These are phyloP conservation scores for Peronospora destructor DNA, from an alignment of 352 stramenopile species.

Conservation along the genomic window DNA sequence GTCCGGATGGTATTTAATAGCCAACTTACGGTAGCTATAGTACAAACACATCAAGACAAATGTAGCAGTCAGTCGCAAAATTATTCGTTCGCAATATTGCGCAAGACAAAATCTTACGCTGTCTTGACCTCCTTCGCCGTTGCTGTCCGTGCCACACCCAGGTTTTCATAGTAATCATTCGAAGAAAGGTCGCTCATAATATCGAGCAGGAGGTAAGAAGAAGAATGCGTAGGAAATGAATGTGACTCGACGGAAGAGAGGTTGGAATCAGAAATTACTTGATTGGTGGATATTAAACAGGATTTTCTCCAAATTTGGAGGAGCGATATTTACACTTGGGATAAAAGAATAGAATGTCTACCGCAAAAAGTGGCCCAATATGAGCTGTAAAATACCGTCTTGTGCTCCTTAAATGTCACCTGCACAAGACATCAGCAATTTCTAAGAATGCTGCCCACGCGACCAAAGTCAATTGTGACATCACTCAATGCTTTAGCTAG, in stretches of 20 bases:
- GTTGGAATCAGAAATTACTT: not conserved
- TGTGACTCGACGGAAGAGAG: conserved; percentile 16
- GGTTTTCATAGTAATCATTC: conserved; percentile 83
- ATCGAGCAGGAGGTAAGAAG: not conserved
- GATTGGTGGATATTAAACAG: conserved; percentile 6
- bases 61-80: not conserved
- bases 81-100: too few relatives aligned
- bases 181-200: conserved; percentile 50
- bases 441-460: conserved; percentile 1
- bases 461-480: not conserved
- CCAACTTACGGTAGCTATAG: conserved; percentile 84
- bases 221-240: conserved; percentile 4
- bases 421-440: not conserved
- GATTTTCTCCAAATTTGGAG: not conserved
- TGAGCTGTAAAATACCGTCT: too few relatives aligned
- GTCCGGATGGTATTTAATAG: conserved; percentile 91
- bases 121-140: conserved; percentile 81
- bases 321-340: too few relatives aligned
- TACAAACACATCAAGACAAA: conserved; percentile 1
- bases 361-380: not conserved
- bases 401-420: not conserved
- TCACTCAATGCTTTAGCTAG: not conserved
- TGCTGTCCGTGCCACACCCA: conserved; percentile 58
- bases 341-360: not conserved
- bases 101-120: conserved; percentile 38